A percentile compares a stretch with the other conserved stretches of the same genome.
Evolutionary conservation across 2,329 filamentous ascomycete species (phyloP).

Genomic region (Clarireedia sp.): DNA sequence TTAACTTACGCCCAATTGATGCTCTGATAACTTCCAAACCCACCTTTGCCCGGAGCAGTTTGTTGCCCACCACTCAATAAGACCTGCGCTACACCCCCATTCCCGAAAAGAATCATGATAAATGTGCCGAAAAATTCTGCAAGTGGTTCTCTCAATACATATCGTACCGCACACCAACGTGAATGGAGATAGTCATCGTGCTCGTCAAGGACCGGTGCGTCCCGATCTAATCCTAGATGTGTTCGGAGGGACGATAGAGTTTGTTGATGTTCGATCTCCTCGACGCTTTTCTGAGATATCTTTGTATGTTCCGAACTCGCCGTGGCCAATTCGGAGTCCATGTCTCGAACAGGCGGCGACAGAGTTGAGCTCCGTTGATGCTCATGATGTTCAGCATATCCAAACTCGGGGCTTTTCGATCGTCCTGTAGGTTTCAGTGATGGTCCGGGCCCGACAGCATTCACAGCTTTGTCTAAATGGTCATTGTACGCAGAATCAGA

Average conservation of each 20-base stretch:
- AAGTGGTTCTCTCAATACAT: constrained; percentile 48
- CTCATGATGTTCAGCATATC: constrained; percentile 10
- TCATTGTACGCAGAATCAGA: constrained; percentile 13
- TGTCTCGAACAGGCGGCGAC: neutral
- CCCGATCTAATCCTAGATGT: constrained; percentile 4
- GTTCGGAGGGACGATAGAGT: constrained; percentile 15
- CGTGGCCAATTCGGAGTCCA: neutral
- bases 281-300: constrained; percentile 4
- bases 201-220: constrained; percentile 19
- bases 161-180: constrained; percentile 46
- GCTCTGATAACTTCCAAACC: constrained; percentile 24
- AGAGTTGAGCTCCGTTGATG: constrained; percentile 7
- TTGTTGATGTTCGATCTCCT: constrained; percentile 11
- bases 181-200: constrained; percentile 28
- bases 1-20: constrained; percentile 22
- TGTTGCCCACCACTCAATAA: constrained; percentile 40
- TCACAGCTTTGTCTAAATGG: constrained; percentile 14
- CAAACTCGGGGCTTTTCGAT: neutral
- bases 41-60: constrained; percentile 18
- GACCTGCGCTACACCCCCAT: constrained; percentile 65
- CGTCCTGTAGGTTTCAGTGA: neutral
- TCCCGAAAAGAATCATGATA: constrained; percentile 60
- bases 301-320: neutral
- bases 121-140: constrained; percentile 63
- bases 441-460: constrained; percentile 14